Evolutionary conservation across 192 early-diverging fungal genomes (phyloP), one percentile per base, ranked within the genome.

Genomic region (Spinellus fusiger): DNA sequence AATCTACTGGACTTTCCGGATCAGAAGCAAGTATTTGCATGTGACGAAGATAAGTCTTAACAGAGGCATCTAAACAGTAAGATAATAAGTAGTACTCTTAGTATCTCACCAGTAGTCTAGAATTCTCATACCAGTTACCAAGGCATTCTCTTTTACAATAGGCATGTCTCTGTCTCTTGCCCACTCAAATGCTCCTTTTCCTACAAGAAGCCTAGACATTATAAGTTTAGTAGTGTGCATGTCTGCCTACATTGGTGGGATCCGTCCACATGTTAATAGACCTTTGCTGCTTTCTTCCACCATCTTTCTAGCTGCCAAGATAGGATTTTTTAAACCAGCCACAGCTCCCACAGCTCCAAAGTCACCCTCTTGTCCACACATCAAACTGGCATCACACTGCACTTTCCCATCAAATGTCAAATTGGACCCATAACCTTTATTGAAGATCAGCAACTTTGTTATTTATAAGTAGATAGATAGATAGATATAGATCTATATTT

Each of bases 301-400:
- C 20, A 89, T 62, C 4, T 69, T 61, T 35, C 80, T 63, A 0
- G 83, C 77, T 0, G 75, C 74, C 16, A 68, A 58, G 15, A 94
- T 88, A 4, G 92, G 88, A 29, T 90, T 86, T 31, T 76, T 76
- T 34, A 91, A 66, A 20, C 85, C 83, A 47, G 77, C 61, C 1
- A 87, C 74, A 10, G 89, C 86, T 0, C 86, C 92, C 0, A 94
- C 84, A 12, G 84, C 89, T 2, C 86, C 90, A 79, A 92, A 93
- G n/a, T 70, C 66, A n/a, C 84, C 79, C 0, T 75, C 68, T 9
- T 70, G 60, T 1, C 81, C 75, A 33, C 79, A 67, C 90, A 92
- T 93, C n/a, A 92, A 70, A 22, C 84, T 66, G 10, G 94, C 94
- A 69, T 96, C 94, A 60, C 91, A 93, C 74, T 96, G 92, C 1